phyloP scores from a whole-genome alignment of 2,329 filamentous ascomycete genomes.

The Arthrobotrys entomopaga region DNA sequence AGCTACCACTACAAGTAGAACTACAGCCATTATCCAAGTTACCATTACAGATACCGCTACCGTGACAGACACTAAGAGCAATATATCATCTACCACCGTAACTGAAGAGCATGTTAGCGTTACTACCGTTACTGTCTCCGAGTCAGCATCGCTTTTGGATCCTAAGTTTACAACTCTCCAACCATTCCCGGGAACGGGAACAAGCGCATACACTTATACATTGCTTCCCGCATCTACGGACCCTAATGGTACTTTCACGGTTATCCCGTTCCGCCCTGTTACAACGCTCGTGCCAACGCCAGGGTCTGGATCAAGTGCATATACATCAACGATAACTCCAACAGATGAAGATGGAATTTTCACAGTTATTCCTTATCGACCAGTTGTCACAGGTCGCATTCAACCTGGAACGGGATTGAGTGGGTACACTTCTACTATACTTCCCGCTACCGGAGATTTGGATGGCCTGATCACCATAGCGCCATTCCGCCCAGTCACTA shows the following conservation, averaged over 20 bases:
- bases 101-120: too few species aligned
- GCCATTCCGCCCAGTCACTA: background rate
- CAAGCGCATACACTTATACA: background rate
- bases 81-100: too few species aligned
- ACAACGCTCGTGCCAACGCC: background rate
- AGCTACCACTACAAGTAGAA: background rate
- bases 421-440: slow-evolving; percentile 5
- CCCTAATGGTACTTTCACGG: background rate
- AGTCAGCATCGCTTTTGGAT: too few species aligned
- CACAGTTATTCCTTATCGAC: background rate
- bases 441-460: background rate
- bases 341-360: background rate
- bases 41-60: background rate
- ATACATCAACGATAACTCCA: background rate
- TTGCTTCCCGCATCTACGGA: background rate
- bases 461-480: background rate
- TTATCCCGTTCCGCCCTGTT: background rate
- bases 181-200: background rate
- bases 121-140: too few species aligned
- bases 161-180: background rate
- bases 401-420: slow-evolving; percentile 1
- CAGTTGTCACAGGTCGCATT: slow-evolving; percentile 1
- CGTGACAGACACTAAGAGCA: too few species aligned
- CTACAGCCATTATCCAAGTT: too few species aligned
- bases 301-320: background rate